phyloP scores from a whole-genome alignment of 805 yeast genomes.

The Ogataea pini region DNA sequence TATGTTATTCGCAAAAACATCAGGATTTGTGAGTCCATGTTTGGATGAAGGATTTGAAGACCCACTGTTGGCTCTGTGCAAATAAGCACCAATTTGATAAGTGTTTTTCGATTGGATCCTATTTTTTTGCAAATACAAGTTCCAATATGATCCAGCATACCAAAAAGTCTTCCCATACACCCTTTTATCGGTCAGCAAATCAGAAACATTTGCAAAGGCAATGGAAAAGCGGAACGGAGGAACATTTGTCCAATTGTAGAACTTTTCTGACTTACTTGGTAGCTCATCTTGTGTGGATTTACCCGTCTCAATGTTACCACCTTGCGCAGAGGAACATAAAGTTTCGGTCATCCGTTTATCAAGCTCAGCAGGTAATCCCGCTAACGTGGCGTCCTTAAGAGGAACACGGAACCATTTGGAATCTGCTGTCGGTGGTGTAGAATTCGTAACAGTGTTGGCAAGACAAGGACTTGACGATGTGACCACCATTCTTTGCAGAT shows the following conservation, averaged over 20 bases:
- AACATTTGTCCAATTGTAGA: conserved; percentile 41
- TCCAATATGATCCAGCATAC: conserved; percentile 67
- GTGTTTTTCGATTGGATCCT: conserved; percentile 40
- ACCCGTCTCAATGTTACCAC: conserved; percentile 22
- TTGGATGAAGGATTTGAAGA: conserved; percentile 38
- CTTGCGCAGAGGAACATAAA: conserved; percentile 18
- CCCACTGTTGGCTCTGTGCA: conserved; percentile 47
- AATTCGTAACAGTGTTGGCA: conserved; percentile 30
- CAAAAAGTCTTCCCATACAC: conserved; percentile 53
- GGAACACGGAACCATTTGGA: conserved; percentile 44
- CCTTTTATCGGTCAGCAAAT: conserved; percentile 45
- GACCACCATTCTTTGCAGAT: conserved; percentile 42
- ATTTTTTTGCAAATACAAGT: conserved; percentile 52
- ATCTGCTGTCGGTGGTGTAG: conserved; percentile 32
- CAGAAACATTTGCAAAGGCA: conserved; percentile 50
- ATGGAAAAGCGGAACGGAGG: conserved; percentile 59
- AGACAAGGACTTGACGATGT: conserved; percentile 33
- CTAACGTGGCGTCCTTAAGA: conserved; percentile 47
- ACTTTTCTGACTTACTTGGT: conserved; percentile 16
- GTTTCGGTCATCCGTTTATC: conserved; percentile 30
- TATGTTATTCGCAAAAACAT: conserved; percentile 34
- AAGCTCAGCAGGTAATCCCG: conserved; percentile 44
- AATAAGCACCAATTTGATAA: conserved; percentile 55
- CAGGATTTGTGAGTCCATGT: conserved; percentile 42
- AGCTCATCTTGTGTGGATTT: conserved; percentile 29